Percentiles rank a stretch among this genome's conserved stretches.
Conservation (phyloP, 108 stramenopile genomes). For the Mediolabrus comicus region DNA sequence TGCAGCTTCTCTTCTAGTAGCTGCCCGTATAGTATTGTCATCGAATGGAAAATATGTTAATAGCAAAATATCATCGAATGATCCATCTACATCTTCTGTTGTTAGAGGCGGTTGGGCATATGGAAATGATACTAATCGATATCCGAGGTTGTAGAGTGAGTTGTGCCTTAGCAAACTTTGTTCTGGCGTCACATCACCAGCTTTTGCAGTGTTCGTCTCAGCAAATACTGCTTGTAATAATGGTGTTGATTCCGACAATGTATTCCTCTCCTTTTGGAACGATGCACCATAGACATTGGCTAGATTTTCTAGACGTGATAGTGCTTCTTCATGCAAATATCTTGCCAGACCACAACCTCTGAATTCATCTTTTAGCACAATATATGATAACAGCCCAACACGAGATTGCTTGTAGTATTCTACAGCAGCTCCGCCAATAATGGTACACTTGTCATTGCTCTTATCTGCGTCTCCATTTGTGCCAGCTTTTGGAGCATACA, state of each 20-base stretch:
- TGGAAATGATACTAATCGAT: slow-evolving; percentile 51
- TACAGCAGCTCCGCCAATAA: slow-evolving; percentile 51
- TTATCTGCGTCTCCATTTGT: neutral
- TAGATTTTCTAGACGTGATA: slow-evolving; percentile 34
- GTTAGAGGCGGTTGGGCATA: slow-evolving; percentile 56
- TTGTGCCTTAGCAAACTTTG: slow-evolving; percentile 46
- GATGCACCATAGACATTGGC: slow-evolving; percentile 11
- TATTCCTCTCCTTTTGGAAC: neutral
- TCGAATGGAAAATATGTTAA: slow-evolving; percentile 41
- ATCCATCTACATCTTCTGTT: slow-evolving; percentile 34
- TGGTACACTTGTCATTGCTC: slow-evolving; percentile 8
- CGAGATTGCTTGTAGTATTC: slow-evolving; percentile 57
- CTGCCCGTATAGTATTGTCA: neutral
- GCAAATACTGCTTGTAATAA: slow-evolving; percentile 49
- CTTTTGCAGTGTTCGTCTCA: slow-evolving; percentile 52
- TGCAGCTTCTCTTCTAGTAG: neutral
- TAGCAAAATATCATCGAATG: slow-evolving; percentile 44
- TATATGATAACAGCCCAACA: slow-evolving; percentile 53
- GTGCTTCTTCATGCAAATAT: slow-evolving; percentile 42
- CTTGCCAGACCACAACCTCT: slow-evolving; percentile 44
- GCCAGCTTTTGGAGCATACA: slow-evolving; percentile 9
- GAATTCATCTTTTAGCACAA: slow-evolving; percentile 40
- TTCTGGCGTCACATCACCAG: slow-evolving; percentile 53
- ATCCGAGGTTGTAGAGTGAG: slow-evolving; percentile 47
- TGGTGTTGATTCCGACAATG: neutral